Base-by-base conservation (phyloP, 345 rosid species). In the Brassica rapa region DNA sequence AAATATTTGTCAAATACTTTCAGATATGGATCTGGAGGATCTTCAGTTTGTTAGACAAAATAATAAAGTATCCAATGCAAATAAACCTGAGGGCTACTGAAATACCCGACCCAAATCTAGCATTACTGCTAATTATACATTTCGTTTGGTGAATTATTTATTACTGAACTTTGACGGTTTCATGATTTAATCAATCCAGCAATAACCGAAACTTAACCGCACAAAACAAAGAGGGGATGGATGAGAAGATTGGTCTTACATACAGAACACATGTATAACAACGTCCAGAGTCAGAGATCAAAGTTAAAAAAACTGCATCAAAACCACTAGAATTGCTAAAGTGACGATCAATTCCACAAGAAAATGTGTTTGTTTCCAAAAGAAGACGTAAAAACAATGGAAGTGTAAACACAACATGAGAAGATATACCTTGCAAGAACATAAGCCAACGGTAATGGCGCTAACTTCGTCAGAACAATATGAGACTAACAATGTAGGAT, bases 391-490 rank as follows among this genome's bases (percentile, higher is more conserved):
- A 65, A 73, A 68, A 68, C 66, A 80, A 80, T 68, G 79, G 7
- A 62, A 61, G 60, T 73, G 74, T 73, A 27, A 49, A 25, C 37
- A 68, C 73, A 74, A 73, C 82, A 80, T 62, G 35, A 78, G 77
- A 73, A 27, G 82, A 79, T 79, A 79, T 79, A 79, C 78, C 78
- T 79, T 79, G 82, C 74, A 74, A 62, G 79, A 74, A 74, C 75
- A 79, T 68, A 68, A 21, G 82, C 30, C 69, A 67, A 66, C 39
- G 62, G 21, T 33, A 60, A 24, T 66, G 69, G 77, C 15, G 66
- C 82, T 62, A 73, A 62, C 74, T 74, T 69, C 39, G 75, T 80
- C 61, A 73, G 79, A 68, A 49, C 79, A 79, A 73, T 74, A 39
- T 8, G 61, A 51, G 66, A 55, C 43, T 35, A 33, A 73, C 14